Evolutionary conservation across 140 eudicot genomes (phyloP).

Genomic region (Anethum foeniculum): DNA sequence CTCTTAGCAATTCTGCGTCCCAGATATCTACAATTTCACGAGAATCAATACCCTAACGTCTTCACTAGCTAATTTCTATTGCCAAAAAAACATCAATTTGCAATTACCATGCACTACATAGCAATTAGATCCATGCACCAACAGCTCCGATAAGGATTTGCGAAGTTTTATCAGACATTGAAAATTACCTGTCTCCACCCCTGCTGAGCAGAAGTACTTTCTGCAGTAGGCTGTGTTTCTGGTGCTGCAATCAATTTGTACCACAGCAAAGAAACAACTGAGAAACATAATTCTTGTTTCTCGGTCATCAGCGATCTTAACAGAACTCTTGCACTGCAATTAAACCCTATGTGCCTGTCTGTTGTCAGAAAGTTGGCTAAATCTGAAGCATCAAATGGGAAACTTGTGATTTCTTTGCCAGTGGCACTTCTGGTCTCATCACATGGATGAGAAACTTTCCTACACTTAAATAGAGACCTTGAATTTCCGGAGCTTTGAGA

Average conservation of each 20-base stretch:
- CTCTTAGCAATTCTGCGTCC: neutral
- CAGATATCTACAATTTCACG: neutral
- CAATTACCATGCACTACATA: neutral
- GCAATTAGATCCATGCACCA: neutral
- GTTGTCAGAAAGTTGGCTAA: constrained; percentile 82
- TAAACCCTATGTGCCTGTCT: constrained; percentile 87
- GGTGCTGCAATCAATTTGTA: constrained; percentile 88
- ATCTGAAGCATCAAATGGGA: constrained; percentile 82
- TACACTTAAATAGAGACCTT: constrained; percentile 24
- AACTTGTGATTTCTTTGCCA: constrained; percentile 49
- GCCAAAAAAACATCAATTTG: neutral
- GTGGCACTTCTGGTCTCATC: constrained; percentile 29
- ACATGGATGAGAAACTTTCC: constrained; percentile 27
- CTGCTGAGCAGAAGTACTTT: constrained; percentile 98
- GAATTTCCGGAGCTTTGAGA: constrained; percentile 26
- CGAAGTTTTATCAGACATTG: neutral
- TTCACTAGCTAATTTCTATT: neutral
- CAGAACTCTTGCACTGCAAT: constrained; percentile 57
- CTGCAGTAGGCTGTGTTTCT: constrained; percentile 79
- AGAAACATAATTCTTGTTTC: constrained; percentile 83
- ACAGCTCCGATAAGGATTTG: neutral
- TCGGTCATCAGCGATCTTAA: constrained; percentile 65
- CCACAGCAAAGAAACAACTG: constrained; percentile 96
- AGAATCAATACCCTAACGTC: neutral
- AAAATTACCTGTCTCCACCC: constrained; percentile 96